Conservation (phyloP, 2,329 filamentous ascomycete species). For the Amauroascus verrucosus region DNA sequence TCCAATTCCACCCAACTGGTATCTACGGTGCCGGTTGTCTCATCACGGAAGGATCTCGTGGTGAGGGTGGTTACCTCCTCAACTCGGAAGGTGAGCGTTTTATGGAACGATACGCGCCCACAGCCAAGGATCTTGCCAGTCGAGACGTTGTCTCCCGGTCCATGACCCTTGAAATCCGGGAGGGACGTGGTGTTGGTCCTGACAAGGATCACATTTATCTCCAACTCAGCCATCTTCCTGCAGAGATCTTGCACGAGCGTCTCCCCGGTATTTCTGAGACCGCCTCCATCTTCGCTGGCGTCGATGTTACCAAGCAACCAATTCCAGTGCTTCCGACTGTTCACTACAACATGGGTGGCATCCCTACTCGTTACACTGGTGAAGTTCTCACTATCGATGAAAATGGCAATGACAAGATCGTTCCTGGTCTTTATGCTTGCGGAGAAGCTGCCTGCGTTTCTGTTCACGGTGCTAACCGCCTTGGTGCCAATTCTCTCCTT, state of each 20-base stretch:
- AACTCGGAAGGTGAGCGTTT: conserved; percentile 98
- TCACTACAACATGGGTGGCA: conserved; percentile 99
- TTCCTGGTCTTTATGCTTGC: conserved; percentile 89
- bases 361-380: conserved; percentile 93
- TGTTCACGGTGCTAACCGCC: conserved; percentile 94
- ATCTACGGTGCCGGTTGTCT: conserved; percentile 97
- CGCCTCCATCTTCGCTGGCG: conserved; percentile 90
- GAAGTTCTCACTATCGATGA: conserved; percentile 87
- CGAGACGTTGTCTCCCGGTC: conserved; percentile 94
- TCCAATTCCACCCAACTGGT: conserved; percentile 98
- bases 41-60: conserved; percentile 95
- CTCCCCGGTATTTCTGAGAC: conserved; percentile 98
- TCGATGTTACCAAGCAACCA: conserved; percentile 93
- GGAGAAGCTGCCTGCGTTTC: conserved; percentile 97
- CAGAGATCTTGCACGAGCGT: conserved; percentile 88
- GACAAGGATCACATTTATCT: conserved; percentile 99
- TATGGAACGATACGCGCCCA: conserved; percentile 97
- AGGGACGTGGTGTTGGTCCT: conserved; percentile 89
- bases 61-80: conserved; percentile 93
- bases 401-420: conserved; percentile 78
- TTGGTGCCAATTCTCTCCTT: conserved; percentile 95
- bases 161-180: conserved; percentile 97
- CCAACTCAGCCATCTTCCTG: conserved; percentile 86
- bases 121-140: conserved; percentile 92
- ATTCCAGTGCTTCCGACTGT: conserved; percentile 94